Base-by-base conservation (phyloP, 345 rosid genomes). In the Acer yangbiense region DNA sequence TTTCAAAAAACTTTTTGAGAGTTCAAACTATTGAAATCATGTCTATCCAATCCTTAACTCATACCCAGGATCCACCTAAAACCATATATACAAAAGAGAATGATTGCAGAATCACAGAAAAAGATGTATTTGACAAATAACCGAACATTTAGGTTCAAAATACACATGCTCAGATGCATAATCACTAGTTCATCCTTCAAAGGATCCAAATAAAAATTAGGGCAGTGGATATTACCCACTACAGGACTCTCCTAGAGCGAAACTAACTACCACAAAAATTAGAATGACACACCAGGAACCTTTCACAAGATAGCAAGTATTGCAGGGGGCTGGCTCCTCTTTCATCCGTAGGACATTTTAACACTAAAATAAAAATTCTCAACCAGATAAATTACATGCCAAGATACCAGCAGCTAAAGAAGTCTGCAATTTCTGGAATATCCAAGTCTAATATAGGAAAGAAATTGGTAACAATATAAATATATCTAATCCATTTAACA, bases 361-460 rank as follows among this genome's bases (percentile, higher is more conserved):
- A 75, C 66, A 74, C 75, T 9, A 32, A 41, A 7, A 48, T 43
- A 74, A 58, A 74, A 43, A 72, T 39, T 81, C 80, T 77, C 73
- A 76, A 52, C 74, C 81, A 68, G 79, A 77, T 68, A 80, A 67
- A 78, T 52, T 68, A 25, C 14, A 43, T 62, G 73, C 78, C 76
- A 74, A 13, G 65, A 65, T 62, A 58, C 58, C 76, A 74, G 76
- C 82, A 61, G 48, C 66, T 66, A 73, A 77, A 72, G 48, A 79
- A 27, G 58, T 82, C 83, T 78, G 85, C 88, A 78, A 74, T 77
- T 76, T 64, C 76, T 41, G 69, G 79, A 71, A 81, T 74, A 68
- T 58, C 72, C 63, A 78, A 77, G 71, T 75, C 80, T 79, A 82
- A 23, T 7, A 74, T 23, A 71, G 6, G 74, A 70, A 55, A 77